phyloP scores from a whole-genome alignment of 306 rosid species.

The Myrica gale region DNA sequence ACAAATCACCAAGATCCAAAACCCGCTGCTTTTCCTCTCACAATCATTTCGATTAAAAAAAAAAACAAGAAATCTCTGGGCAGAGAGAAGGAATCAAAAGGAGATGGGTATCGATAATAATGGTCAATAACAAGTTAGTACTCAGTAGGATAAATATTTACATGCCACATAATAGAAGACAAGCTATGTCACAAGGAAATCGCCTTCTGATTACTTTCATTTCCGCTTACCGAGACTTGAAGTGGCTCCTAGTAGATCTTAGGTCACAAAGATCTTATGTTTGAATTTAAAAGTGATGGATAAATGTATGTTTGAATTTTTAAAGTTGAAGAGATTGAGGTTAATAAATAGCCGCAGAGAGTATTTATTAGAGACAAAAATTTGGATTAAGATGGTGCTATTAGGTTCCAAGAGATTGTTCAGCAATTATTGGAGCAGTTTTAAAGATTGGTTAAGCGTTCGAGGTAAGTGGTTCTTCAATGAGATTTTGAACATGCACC shows the following conservation, averaged over 20 bases:
- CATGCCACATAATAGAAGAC: not conserved
- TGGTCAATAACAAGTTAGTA: not conserved
- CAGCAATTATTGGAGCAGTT: no score
- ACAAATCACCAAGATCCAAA: not conserved
- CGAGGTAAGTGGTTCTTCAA: no score
- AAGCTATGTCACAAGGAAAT: not conserved
- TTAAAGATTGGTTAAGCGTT: no score
- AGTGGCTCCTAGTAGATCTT: slow-evolving; percentile 26
- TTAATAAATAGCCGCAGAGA: no score
- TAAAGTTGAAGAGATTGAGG: no score
- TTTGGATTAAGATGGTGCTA: no score
- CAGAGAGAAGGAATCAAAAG: not conserved
- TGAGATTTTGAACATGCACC: no score
- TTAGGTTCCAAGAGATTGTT: no score
- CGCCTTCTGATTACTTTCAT: slow-evolving; percentile 27
- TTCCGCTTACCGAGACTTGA: slow-evolving; percentile 52
- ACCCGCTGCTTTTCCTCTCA: not conserved
- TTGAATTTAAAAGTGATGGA: no score
- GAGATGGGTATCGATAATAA: not conserved
- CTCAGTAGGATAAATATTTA: not conserved
- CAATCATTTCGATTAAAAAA: not conserved
- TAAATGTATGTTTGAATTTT: no score
- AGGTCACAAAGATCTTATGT: no score
- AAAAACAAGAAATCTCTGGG: not conserved
- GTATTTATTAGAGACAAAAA: no score